phyloP scores from a whole-genome alignment of 495 filamentous ascomycete species.

The Staphylotrichum longicolle region DNA sequence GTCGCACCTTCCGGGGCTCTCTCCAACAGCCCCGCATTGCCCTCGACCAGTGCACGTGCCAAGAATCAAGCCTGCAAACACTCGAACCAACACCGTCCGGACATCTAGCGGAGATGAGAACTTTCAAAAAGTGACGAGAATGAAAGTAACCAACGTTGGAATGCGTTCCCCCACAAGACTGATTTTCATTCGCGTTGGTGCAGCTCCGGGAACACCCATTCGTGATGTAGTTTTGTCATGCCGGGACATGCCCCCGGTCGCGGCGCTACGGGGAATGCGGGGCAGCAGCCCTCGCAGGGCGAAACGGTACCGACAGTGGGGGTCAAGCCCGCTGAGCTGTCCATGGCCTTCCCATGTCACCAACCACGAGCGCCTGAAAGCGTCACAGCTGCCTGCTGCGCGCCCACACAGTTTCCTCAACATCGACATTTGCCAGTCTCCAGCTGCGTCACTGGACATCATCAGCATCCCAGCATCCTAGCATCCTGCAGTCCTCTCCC shows the following conservation, averaged over 20 bases:
- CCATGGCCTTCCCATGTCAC: not conserved
- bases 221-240: not conserved
- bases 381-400: slow-evolving; percentile 6
- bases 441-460: not conserved
- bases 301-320: slow-evolving; percentile 4
- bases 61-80: no score
- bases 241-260: not conserved
- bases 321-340: slow-evolving; percentile 9
- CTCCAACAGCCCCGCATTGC: no score
- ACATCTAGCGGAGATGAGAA: no score
- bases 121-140: no score
- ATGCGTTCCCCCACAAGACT: no score
- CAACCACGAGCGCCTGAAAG: not conserved
- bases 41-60: no score
- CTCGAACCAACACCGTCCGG: no score
- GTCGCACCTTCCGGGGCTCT: no score
- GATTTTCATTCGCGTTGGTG: no score
- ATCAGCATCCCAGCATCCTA: not conserved
- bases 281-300: slow-evolving; percentile 3
- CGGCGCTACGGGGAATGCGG: slow-evolving; percentile 4
- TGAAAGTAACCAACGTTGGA: no score
- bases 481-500: no score
- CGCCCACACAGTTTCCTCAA: not conserved
- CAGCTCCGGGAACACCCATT: no score
- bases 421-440: not conserved